A percentile compares a stretch with the other conserved stretches of the same genome.
phyloP scores from a whole-genome alignment of 331 rosid genomes.

The Acacia pycnantha region DNA sequence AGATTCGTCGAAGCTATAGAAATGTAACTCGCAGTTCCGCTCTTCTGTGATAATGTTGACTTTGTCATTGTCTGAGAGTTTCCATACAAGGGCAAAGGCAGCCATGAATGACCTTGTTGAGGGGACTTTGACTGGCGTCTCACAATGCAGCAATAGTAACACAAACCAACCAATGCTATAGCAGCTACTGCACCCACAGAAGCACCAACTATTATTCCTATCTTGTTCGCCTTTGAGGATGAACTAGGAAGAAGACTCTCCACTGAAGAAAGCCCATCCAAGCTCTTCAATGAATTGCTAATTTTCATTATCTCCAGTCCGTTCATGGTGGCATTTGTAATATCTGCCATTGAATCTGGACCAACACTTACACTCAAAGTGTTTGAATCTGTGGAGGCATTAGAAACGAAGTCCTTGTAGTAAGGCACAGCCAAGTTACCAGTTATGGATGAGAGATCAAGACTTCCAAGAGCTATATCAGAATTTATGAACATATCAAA shows the following conservation, averaged over 20 bases:
- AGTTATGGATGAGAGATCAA: conserved; percentile 78
- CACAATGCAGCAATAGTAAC: conserved; percentile 46
- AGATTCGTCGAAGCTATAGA: conserved; percentile 76
- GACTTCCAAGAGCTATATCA: conserved; percentile 58
- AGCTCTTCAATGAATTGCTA: conserved; percentile 65
- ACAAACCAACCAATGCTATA: conserved; percentile 49
- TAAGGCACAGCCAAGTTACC: conserved; percentile 68
- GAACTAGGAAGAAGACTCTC: conserved; percentile 55
- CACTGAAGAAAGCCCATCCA: conserved; percentile 68
- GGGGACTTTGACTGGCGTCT: conserved; percentile 50
- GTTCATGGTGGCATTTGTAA: conserved; percentile 67
- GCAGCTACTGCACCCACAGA: conserved; percentile 47
- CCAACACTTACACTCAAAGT: conserved; percentile 85
- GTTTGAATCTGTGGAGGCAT: conserved; percentile 43
- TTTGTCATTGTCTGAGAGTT: conserved; percentile 87
- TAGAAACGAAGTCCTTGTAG: conserved; percentile 69
- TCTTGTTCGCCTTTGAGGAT: conserved; percentile 45
- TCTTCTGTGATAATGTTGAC: conserved; percentile 85
- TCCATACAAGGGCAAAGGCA: conserved; percentile 80
- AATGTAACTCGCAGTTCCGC: conserved; percentile 85
- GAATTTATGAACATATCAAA: conserved; percentile 78
- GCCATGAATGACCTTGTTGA: conserved; percentile 71
- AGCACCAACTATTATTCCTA: conserved; percentile 50
- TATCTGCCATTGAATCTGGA: conserved; percentile 73
- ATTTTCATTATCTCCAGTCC: conserved; percentile 86